Conservation (phyloP, 108 stramenopile genomes). For the Nitzschia putrida region DNA sequence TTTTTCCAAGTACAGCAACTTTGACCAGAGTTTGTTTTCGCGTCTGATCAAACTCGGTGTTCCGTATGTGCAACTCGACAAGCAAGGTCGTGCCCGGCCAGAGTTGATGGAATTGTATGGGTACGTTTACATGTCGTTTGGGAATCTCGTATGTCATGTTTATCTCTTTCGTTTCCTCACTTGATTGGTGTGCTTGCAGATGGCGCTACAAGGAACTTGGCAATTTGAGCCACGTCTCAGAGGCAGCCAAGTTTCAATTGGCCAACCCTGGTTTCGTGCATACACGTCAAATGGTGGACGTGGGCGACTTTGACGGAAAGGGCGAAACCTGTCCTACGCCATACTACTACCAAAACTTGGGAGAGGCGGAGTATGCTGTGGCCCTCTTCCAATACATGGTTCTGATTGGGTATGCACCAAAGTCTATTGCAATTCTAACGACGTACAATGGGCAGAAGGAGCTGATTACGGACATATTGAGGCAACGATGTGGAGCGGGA, state of each 20-base stretch:
- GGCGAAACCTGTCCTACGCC: conserved; percentile 89
- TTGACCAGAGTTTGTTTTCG: conserved; percentile 94
- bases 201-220: conserved; percentile 91
- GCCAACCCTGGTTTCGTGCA: conserved; percentile 93
- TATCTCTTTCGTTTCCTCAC: conserved; percentile 9
- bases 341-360: conserved; percentile 95
- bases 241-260: conserved; percentile 47
- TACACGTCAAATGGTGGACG: conserved; percentile 90
- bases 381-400: conserved; percentile 98
- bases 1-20: conserved; percentile 81
- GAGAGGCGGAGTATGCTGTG: conserved; percentile 97
- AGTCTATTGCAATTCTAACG: conserved; percentile 92
- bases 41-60: conserved; percentile 90
- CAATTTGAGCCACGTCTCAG: conserved; percentile 78
- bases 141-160: background rate
- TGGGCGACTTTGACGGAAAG: conserved; percentile 88
- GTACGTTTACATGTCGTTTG: conserved; percentile 20
- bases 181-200: conserved; percentile 18
- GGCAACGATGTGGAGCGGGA: conserved; percentile 79
- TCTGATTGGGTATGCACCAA: conserved; percentile 92
- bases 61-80: conserved; percentile 84
- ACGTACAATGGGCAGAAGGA: conserved; percentile 99
- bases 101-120: conserved; percentile 89
- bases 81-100: conserved; percentile 92
- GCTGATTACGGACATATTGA: conserved; percentile 85